phyloP scores from a whole-genome alignment of 2,329 filamentous ascomycete genomes.

The Aspergillus arachidicola region DNA sequence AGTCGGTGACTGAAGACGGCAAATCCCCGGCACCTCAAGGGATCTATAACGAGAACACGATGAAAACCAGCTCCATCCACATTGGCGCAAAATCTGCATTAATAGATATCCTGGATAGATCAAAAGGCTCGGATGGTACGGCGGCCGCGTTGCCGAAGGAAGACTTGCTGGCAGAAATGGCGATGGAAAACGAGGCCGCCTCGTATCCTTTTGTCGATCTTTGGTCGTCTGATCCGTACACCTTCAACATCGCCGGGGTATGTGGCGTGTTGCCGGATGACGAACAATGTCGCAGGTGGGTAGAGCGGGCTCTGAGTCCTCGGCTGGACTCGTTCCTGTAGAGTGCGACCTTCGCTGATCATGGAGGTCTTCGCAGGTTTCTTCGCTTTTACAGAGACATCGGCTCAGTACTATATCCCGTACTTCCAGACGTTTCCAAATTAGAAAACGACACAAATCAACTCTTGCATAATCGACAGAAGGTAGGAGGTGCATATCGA shows the following conservation, averaged over 20 bases:
- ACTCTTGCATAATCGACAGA: constrained; percentile 55
- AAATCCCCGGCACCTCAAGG: constrained; percentile 27
- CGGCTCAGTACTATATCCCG: constrained; percentile 60
- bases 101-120: constrained; percentile 56
- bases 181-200: constrained; percentile 61
- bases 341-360: constrained; percentile 2
- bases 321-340: background rate
- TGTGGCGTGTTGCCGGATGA: constrained; percentile 60
- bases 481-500: constrained; percentile 44
- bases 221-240: constrained; percentile 62
- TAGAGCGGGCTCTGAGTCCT: background rate
- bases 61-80: constrained; percentile 58
- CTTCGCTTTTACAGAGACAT: constrained; percentile 59
- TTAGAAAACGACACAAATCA: constrained; percentile 55
- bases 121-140: constrained; percentile 40
- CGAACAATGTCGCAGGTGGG: constrained; percentile 48
- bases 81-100: constrained; percentile 61
- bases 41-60: constrained; percentile 32
- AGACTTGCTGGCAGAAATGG: constrained; percentile 61
- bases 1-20: constrained; percentile 6
- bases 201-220: constrained; percentile 65
- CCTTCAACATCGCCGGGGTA: constrained; percentile 57
- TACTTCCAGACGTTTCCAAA: constrained; percentile 54
- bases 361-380: constrained; percentile 40
- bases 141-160: constrained; percentile 58